Evolutionary conservation across 1,284 basidiomycete species (phyloP), one percentile per base, ranked within the genome.

Genomic region (Pseudozyma flocculosa): DNA sequence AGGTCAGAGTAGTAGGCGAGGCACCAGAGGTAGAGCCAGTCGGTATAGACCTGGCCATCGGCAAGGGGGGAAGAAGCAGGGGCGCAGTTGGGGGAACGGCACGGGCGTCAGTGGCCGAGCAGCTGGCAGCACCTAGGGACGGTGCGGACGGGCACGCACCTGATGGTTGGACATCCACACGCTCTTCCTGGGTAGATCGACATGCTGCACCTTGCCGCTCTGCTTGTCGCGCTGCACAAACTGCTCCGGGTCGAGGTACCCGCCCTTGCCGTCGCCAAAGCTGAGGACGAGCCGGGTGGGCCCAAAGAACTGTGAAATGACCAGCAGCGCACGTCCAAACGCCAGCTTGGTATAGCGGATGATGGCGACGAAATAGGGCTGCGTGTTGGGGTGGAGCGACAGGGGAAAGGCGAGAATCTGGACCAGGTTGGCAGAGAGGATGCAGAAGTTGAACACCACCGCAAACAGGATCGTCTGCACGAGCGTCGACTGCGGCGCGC

Each of bases 21-120:
- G 47, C 48, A 59, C 72, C 72, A 75, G 15, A 75, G 61, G 44
- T 75, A 75, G 23, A 75, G 52, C 72, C 72, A 75, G 37, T 75
- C 72, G 13, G 68, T 66, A 43, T 75, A 75, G 23, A 75, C 63
- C 15, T 34, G 32, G 29, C n/a, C n/a, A n/a, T n/a, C n/a, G n/a
- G n/a, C n/a, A n/a, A n/a, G n/a, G n/a, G n/a, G n/a, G n/a, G n/a
- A n/a, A n/a, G n/a, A n/a, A 29, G 11, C 7, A 29, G 26, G 26
- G 26, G 26, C 26, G 26, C 26, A 29, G n/a, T n/a, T n/a, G n/a
- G n/a, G n/a, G n/a, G n/a, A n/a, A n/a, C n/a, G n/a, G n/a, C n/a
- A n/a, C n/a, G n/a, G n/a, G n/a, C n/a, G n/a, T 29, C 26, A 29
- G 26, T 11, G 26, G 11, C 26, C 7, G 11, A 5, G 5, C 26